phyloP scores from a whole-genome alignment of 306 rosid species.

The Sindora glabra region DNA sequence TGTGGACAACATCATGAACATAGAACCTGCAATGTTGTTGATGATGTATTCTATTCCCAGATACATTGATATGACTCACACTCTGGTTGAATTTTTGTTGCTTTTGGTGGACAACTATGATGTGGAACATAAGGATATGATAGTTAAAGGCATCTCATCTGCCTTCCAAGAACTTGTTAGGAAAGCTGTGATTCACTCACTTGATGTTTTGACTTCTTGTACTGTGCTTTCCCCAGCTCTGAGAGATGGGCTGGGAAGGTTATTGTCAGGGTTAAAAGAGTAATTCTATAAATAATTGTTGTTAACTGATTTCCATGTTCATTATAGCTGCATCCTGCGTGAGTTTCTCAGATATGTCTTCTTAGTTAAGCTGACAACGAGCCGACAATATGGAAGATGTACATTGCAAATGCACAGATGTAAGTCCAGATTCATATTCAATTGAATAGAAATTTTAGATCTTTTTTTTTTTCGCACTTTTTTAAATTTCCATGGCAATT shows the following conservation, averaged over 20 bases:
- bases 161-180: conserved; percentile 39
- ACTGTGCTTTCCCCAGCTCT: conserved; percentile 35
- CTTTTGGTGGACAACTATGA: conserved; percentile 72
- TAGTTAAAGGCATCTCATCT: conserved; percentile 48
- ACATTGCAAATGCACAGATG: not conserved
- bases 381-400: not conserved
- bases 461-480: not conserved
- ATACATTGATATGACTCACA: conserved; percentile 47
- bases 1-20: conserved; percentile 65
- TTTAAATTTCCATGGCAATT: not conserved
- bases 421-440: not conserved
- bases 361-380: not conserved
- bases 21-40: conserved; percentile 75
- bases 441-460: not conserved
- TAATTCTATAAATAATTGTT: not conserved
- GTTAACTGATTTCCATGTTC: not conserved
- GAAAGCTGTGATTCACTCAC: conserved; percentile 52
- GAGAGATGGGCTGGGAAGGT: conserved; percentile 25
- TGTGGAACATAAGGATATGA: conserved; percentile 30
- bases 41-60: conserved; percentile 62
- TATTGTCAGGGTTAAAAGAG: conserved; percentile 6
- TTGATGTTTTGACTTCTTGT: conserved; percentile 48
- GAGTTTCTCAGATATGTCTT: not conserved
- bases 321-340: not conserved
- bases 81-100: conserved; percentile 62